phyloP scores from a whole-genome alignment of 2,329 filamentous ascomycete species.

The Fusarium papillatum region DNA sequence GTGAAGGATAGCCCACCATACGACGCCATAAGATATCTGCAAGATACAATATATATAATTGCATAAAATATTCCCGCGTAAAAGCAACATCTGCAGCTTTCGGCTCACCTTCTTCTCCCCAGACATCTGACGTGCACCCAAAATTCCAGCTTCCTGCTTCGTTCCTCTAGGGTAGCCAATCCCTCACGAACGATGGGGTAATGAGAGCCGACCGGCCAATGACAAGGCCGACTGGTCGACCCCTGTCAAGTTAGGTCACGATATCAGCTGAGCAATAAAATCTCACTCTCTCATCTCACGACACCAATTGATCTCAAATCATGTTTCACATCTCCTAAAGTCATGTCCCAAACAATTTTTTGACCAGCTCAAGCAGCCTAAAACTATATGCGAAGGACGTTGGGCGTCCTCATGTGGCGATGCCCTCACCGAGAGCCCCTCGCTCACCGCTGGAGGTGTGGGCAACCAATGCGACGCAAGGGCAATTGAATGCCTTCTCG shows the following conservation, averaged over 20 bases:
- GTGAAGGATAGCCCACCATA: too few species aligned
- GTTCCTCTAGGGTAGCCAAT: not conserved
- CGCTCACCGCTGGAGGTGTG: conserved; percentile 51
- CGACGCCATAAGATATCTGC: too few species aligned
- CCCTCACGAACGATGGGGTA: not conserved
- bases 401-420: not conserved
- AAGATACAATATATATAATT: too few species aligned
- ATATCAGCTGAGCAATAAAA: not conserved
- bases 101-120: not conserved
- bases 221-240: not conserved
- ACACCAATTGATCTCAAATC: not conserved
- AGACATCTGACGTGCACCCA: not conserved
- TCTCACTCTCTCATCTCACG: not conserved
- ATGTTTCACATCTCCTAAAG: not conserved
- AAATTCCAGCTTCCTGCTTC: not conserved
- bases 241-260: not conserved
- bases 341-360: not conserved
- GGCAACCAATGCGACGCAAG: conserved; percentile 67
- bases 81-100: not conserved
- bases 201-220: not conserved
- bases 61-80: too few species aligned
- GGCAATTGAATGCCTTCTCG: conserved; percentile 83
- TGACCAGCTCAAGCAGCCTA: not conserved
- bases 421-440: conserved; percentile 3
- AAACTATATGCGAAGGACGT: not conserved